These are phyloP conservation scores for Fomes fomentarius DNA, from an alignment of 1,284 basidiomycete species.

Conservation along the genomic window DNA sequence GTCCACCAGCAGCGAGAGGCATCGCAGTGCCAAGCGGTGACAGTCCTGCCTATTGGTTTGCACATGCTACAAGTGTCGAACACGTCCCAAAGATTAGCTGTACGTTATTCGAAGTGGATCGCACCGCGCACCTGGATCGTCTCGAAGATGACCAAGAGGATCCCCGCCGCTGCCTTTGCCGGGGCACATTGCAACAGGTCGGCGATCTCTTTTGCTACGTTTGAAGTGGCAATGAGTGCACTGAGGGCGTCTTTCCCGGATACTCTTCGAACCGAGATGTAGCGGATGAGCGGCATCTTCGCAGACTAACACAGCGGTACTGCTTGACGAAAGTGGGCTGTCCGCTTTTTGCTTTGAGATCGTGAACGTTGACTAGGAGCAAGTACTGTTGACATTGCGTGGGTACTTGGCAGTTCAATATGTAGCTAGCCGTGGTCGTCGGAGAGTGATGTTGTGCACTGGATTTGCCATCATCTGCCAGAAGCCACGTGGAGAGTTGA, in stretches of 20 bases:
- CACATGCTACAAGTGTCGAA: conserved; percentile 22
- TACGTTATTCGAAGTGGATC: not conserved
- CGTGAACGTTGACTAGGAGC: too few relatives aligned
- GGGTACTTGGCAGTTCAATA: too few relatives aligned
- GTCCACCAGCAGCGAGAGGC: conserved; percentile 46
- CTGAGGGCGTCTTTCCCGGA: conserved; percentile 17
- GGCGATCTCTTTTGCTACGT: conserved; percentile 28
- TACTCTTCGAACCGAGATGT: conserved; percentile 5
- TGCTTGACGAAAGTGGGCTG: too few relatives aligned
- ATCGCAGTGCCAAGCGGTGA: conserved; percentile 45
- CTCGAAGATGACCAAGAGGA: conserved; percentile 48
- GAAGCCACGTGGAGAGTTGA: too few relatives aligned
- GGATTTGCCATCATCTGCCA: too few relatives aligned
- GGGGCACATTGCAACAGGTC: conserved; percentile 46
- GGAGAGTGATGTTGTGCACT: too few relatives aligned
- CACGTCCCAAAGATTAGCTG: not conserved
- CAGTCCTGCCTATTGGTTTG: conserved; percentile 46
- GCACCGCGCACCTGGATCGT: conserved; percentile 45
- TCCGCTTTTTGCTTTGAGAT: too few relatives aligned
- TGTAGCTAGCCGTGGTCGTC: too few relatives aligned
- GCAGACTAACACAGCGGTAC: too few relatives aligned
- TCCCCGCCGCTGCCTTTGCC: conserved; percentile 42
- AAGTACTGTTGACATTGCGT: too few relatives aligned
- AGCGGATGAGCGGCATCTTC: conserved; percentile 5
- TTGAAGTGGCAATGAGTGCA: conserved; percentile 23